phyloP scores from a whole-genome alignment of 371 early-diverging fungal species.

The Blyttiomyces sp. region DNA sequence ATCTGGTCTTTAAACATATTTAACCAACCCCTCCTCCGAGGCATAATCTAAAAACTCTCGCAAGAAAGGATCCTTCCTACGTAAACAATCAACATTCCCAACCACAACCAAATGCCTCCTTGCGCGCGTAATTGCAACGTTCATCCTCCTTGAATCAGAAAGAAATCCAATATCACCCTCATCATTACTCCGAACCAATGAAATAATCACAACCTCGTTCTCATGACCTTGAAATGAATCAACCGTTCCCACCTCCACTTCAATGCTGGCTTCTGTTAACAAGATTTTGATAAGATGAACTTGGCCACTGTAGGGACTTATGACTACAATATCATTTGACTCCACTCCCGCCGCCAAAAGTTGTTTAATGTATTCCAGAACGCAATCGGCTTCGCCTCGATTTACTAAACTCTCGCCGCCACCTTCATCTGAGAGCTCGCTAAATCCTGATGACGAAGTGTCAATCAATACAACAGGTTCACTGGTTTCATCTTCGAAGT shows the following conservation, averaged over 20 bases:
- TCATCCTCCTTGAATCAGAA: slow-evolving; percentile 78
- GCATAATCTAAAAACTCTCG: too few relatives aligned
- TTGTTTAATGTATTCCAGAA: slow-evolving; percentile 54
- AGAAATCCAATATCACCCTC: slow-evolving; percentile 86
- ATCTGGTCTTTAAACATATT: too few relatives aligned
- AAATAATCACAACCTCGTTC: slow-evolving; percentile 85
- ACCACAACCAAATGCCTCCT: slow-evolving; percentile 85
- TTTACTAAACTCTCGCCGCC: slow-evolving; percentile 60
- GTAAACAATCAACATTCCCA: slow-evolving; percentile 59
- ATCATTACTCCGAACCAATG: slow-evolving; percentile 83
- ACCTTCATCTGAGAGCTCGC: slow-evolving; percentile 50
- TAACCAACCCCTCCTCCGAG: too few relatives aligned
- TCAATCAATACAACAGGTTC: slow-evolving; percentile 62
- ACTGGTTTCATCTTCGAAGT: background rate
- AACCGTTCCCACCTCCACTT: slow-evolving; percentile 80
- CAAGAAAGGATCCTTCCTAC: too few relatives aligned
- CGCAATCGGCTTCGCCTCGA: slow-evolving; percentile 69
- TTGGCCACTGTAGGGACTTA: slow-evolving; percentile 85
- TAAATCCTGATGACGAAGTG: slow-evolving; percentile 66
- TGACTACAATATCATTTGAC: slow-evolving; percentile 71
- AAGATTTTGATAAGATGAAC: slow-evolving; percentile 28
- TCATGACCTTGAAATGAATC: slow-evolving; percentile 98
- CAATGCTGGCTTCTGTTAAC: slow-evolving; percentile 43
- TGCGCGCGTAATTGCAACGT: slow-evolving; percentile 92
- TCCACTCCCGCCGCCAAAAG: slow-evolving; percentile 65